These are phyloP conservation scores for Penicillium brevicompactum DNA, from an alignment of 2,329 filamentous ascomycete species.

Conservation along the genomic window DNA sequence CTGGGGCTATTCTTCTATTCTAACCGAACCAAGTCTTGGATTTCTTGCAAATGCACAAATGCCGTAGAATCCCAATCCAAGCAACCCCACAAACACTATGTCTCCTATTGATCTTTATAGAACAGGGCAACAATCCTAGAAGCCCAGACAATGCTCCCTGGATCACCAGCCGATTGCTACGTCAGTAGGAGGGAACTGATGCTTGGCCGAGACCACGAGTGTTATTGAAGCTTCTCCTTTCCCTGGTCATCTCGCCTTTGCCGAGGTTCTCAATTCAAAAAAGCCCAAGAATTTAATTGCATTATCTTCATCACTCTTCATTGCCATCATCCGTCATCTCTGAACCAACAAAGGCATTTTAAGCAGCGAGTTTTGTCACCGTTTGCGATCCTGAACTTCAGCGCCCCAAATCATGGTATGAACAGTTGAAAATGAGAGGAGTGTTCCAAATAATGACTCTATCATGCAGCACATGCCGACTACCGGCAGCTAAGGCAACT, in stretches of 20 bases:
- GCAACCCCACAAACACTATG: neutral
- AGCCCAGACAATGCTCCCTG: neutral
- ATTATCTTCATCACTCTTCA: neutral
- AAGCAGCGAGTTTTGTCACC: neutral
- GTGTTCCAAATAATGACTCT: too few species aligned
- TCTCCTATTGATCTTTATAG: neutral
- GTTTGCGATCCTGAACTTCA: too few species aligned
- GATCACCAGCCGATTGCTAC: neutral
- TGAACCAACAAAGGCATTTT: neutral
- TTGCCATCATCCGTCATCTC: neutral
- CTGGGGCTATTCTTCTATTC: neutral
- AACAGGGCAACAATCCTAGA: neutral
- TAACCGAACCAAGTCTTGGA: neutral
- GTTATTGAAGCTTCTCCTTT: slow-evolving; percentile 1
- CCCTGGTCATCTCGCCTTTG: slow-evolving; percentile 1
- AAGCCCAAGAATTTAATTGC: neutral
- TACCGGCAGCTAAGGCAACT: too few species aligned
- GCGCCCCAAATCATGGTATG: too few species aligned
- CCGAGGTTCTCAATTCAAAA: neutral
- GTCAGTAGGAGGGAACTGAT: slow-evolving; percentile 1
- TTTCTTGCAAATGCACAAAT: neutral
- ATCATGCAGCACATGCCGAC: too few species aligned
- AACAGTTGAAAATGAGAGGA: too few species aligned
- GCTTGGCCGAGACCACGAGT: neutral
- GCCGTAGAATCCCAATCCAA: neutral